Conservation (phyloP, 495 filamentous ascomycete species). For the Peziza echinospora region DNA sequence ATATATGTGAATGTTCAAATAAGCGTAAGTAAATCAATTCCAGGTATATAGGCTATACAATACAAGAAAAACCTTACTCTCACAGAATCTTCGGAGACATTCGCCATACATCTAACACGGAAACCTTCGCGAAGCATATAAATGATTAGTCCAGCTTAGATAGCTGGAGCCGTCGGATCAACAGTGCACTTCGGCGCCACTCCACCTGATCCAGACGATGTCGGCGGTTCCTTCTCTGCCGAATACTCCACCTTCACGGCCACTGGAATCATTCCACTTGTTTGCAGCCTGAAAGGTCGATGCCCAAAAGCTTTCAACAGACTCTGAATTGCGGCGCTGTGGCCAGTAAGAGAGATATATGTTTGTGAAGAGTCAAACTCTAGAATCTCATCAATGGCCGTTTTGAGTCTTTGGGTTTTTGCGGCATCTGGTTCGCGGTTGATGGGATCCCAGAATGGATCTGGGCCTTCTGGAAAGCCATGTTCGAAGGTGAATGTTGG, state of each 20-base stretch:
- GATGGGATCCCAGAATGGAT: constrained; percentile 37
- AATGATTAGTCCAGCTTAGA: too few species aligned
- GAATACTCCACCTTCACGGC: constrained; percentile 34
- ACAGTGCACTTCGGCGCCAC: not conserved
- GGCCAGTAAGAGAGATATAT: constrained; percentile 45
- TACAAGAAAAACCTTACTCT: too few species aligned
- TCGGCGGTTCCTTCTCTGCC: not conserved
- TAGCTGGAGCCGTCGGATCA: not conserved
- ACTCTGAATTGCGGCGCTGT: constrained; percentile 21
- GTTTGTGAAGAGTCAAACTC: constrained; percentile 32
- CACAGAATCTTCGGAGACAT: too few species aligned
- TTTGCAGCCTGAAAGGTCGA: constrained; percentile 35
- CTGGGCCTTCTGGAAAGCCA: constrained; percentile 35
- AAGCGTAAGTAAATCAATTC: too few species aligned
- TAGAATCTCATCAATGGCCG: constrained; percentile 44
- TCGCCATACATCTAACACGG: too few species aligned
- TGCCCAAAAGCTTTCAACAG: constrained; percentile 32
- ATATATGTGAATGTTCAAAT: too few species aligned
- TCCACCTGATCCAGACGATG: not conserved
- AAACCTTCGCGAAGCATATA: too few species aligned
- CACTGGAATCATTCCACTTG: constrained; percentile 49
- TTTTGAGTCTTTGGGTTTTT: constrained; percentile 30
- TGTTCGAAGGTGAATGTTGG: constrained; percentile 39
- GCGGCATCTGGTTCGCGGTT: constrained; percentile 30
- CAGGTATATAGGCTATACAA: too few species aligned